Conservation (phyloP, 1,284 basidiomycete genomes). For the Rhodotorula sp. region DNA sequence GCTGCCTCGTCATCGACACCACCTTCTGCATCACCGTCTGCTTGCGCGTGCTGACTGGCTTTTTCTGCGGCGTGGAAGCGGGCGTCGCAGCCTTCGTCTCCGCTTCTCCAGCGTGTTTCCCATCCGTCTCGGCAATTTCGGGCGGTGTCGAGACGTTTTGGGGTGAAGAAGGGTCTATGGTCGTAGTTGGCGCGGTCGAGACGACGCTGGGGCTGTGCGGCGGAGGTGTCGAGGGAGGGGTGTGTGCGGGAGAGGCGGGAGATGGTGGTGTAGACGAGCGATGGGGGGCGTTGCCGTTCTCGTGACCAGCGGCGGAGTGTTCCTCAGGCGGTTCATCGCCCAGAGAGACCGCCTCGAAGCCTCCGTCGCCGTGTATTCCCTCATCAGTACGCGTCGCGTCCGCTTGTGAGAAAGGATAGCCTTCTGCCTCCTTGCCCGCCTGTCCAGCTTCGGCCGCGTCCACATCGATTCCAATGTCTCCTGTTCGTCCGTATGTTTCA, state of each 20-base stretch:
- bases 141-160: neutral
- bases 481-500: neutral
- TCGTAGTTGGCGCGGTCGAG: constrained; percentile 6
- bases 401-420: too few species aligned
- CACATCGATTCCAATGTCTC: too few species aligned
- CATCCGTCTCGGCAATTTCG: too few species aligned
- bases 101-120: neutral
- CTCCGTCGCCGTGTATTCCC: neutral
- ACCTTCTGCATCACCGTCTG: constrained; percentile 41
- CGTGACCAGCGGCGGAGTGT: neutral
- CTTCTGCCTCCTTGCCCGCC: neutral
- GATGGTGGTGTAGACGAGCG: neutral
- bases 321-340: too few species aligned
- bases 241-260: constrained; percentile 4
- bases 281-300: neutral
- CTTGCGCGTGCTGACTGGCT: neutral
- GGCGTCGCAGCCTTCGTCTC: neutral
- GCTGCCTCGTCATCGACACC: constrained; percentile 42
- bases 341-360: constrained; percentile 24
- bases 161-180: neutral
- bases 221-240: constrained; percentile 10
- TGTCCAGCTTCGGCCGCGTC: neutral
- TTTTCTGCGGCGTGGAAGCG: constrained; percentile 15
- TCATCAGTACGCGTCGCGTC: neutral
- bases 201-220: constrained; percentile 5